Percentiles rank a stretch among this genome's conserved stretches.
These are phyloP conservation scores for Typha latifolia DNA, from an alignment of 176 grass and related monocot species.

Conservation along the genomic window DNA sequence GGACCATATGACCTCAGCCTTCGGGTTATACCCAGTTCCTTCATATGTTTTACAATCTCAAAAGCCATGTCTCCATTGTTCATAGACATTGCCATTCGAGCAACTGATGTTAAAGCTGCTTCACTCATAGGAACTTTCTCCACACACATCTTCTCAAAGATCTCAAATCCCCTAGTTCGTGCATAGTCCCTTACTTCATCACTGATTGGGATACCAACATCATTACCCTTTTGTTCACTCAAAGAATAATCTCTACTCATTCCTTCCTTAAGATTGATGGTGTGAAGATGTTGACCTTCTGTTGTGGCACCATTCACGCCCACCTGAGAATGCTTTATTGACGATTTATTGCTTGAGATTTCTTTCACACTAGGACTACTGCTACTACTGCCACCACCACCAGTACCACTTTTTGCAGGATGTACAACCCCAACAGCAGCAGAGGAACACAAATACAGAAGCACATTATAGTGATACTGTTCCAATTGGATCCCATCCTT, in stretches of 20 bases:
- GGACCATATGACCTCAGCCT: constrained; percentile 53
- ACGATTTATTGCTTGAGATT: neutral
- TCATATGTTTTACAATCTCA: constrained; percentile 55
- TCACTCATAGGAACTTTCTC: constrained; percentile 46
- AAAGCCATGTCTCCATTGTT: constrained; percentile 45
- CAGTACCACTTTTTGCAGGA: constrained; percentile 47
- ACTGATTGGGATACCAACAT: constrained; percentile 18
- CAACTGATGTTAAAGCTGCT: constrained; percentile 50
- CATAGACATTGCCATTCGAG: constrained; percentile 47
- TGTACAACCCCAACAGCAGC: constrained; percentile 41
- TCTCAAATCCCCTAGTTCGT: constrained; percentile 38
- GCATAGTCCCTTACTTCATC: constrained; percentile 44
- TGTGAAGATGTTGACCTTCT: constrained; percentile 4
- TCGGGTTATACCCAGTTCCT: constrained; percentile 26
- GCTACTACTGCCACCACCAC: constrained; percentile 16
- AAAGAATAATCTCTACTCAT: neutral
- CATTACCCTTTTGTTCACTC: neutral
- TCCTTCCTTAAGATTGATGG: neutral
- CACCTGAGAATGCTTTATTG: neutral
- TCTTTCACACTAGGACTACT: constrained; percentile 10
- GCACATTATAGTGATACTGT: constrained; percentile 65
- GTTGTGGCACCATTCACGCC: neutral
- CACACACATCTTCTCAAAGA: constrained; percentile 42
- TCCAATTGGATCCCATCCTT: constrained; percentile 29
- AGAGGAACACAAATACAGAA: constrained; percentile 59